These are phyloP conservation scores for Irpex sp. DNA, from an alignment of 1,284 basidiomycete genomes.

Conservation along the genomic window DNA sequence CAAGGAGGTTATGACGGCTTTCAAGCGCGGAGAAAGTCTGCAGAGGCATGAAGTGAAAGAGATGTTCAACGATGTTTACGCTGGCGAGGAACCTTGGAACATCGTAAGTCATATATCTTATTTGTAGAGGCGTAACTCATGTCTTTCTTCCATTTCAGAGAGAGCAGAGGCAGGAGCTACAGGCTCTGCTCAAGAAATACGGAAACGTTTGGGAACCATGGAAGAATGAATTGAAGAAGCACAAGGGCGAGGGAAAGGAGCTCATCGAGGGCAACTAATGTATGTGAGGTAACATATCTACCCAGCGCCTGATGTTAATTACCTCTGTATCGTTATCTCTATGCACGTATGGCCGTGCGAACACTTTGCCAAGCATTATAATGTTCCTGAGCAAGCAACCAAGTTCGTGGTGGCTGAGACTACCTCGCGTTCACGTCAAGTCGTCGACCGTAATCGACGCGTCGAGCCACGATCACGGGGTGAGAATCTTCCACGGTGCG, in stretches of 20 bases:
- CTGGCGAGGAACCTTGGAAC: constrained; percentile 81
- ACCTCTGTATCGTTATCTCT: background rate
- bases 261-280: constrained; percentile 28
- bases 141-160: constrained; percentile 39
- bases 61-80: constrained; percentile 88
- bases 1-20: constrained; percentile 73
- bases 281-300: background rate
- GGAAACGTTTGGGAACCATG: constrained; percentile 82
- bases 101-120: constrained; percentile 52
- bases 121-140: constrained; percentile 1
- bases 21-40: constrained; percentile 74
- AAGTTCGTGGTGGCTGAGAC: too few relatives aligned
- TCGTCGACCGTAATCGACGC: too few relatives aligned
- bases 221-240: constrained; percentile 77
- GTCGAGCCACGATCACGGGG: too few relatives aligned
- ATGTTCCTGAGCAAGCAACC: background rate
- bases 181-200: constrained; percentile 77
- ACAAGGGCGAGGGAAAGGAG: constrained; percentile 76
- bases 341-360: background rate
- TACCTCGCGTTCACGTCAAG: too few relatives aligned
- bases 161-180: constrained; percentile 83
- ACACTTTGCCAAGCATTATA: background rate
- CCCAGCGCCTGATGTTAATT: background rate
- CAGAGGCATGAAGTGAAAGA: constrained; percentile 71
- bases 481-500: background rate